A percentile compares a stretch with the other conserved stretches of the same genome.
Evolutionary conservation across 2,329 filamentous ascomycete species (phyloP).

Genomic region (Ophiosphaerella korrae): DNA sequence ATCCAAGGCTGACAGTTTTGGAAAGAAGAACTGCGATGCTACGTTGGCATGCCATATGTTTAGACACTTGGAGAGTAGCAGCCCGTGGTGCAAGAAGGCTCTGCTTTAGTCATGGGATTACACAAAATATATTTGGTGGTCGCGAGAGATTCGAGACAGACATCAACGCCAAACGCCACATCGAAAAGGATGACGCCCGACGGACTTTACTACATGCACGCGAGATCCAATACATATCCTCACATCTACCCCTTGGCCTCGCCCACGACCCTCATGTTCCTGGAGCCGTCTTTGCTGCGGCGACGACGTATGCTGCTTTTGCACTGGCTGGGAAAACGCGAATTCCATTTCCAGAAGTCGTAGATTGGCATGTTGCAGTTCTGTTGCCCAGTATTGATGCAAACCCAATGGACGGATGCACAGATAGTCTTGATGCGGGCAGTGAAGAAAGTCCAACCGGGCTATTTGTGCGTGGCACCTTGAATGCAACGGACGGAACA

Average conservation of each 20-base stretch:
- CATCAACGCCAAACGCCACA: neutral
- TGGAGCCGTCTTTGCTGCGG: neutral
- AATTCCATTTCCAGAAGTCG: neutral
- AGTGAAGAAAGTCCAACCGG: neutral
- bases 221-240: neutral
- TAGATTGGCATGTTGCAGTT: neutral
- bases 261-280: slow-evolving; percentile 1
- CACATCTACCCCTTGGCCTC: neutral
- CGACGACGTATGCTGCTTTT: neutral
- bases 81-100: neutral
- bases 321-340: neutral
- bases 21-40: neutral
- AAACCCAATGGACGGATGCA: neutral
- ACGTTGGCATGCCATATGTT: neutral
- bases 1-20: neutral
- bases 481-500: neutral
- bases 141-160: neutral
- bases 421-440: neutral
- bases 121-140: neutral
- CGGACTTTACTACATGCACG: neutral
- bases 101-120: neutral
- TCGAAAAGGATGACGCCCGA: neutral
- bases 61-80: neutral
- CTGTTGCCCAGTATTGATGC: neutral
- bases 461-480: neutral